Base-by-base conservation (phyloP, 352 stramenopile species). In the Lagenidium sp. region DNA sequence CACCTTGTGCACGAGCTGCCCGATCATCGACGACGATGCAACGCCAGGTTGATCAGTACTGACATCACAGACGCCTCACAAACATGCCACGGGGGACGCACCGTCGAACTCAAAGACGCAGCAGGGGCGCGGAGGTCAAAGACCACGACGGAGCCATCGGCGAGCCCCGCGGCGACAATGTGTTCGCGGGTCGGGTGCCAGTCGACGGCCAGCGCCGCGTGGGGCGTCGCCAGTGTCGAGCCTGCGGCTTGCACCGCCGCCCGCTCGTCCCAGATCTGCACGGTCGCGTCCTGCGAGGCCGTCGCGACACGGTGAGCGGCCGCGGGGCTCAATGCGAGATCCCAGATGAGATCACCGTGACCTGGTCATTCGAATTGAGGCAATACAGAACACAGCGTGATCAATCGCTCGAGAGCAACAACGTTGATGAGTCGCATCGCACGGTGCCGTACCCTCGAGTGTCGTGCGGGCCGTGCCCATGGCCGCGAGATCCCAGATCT, bases 231-330 rank as follows among this genome's bases (percentile, higher is more conserved):
- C 24, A 89, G 44, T 7, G 55, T 53, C 20, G 73, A 53, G 19
- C 65, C 45, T 0, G 69, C 60, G 3, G 55, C 43, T 34, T 71
- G 59, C 26, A 34, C 35, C 10, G 65, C 55, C 26, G 64, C 57
- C n/a, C 79, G 76, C 32, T 68, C 56, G 44, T 92, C 76, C 79
- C 79, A 92, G 16, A 92, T 44, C 34, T 80, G 68, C 32, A 88
- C 73, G 1, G 74, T 85, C 24, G 57, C 49, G 44, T 92, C 79
- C 29, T 89, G 74, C 10, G 76, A 76, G 0, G 69, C 71, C 15
- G 76, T 78, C 15, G 67, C 78, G 13, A 85, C 50, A 40, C 78
- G 16, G 32, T 70, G 54, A 2, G 61, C 59, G 22, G 71, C 45
- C 13, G 35, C 48, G 1, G 65, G 63, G 32, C 68, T 81, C 58